Percentiles rank a stretch among this genome's conserved stretches.
Evolutionary conservation across 2,329 filamentous ascomycete genomes (phyloP).

Genomic region (Leptodontidium sp.): DNA sequence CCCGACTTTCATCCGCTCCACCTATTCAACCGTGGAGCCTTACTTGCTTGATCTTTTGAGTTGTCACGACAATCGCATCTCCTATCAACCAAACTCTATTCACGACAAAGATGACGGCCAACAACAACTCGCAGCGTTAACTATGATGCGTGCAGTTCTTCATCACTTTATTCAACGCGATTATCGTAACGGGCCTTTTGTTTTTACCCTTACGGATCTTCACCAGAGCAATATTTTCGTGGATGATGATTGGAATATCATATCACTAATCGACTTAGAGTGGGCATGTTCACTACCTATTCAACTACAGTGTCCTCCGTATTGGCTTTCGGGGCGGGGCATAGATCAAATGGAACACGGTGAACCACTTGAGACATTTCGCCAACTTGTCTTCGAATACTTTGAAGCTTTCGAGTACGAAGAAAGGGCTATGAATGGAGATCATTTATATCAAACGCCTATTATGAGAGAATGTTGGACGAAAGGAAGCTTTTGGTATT

Average conservation of each 20-base stretch:
- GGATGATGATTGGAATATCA: slow-evolving; percentile 2
- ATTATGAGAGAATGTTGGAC: slow-evolving; percentile 7
- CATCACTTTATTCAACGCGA: slow-evolving; percentile 4
- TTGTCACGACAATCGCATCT: slow-evolving; percentile 43
- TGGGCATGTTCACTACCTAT: slow-evolving; percentile 4
- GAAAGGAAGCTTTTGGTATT: slow-evolving; percentile 4
- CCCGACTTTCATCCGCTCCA: slow-evolving; percentile 39
- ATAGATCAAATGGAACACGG: slow-evolving; percentile 10
- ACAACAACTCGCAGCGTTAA: slow-evolving; percentile 3
- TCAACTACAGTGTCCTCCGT: not conserved
- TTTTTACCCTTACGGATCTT: slow-evolving; percentile 9
- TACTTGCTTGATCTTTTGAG: slow-evolving; percentile 43
- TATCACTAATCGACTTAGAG: slow-evolving; percentile 5
- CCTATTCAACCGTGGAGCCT: slow-evolving; percentile 41
- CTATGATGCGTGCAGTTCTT: slow-evolving; percentile 8
- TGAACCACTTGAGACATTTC: not conserved
- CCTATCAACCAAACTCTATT: slow-evolving; percentile 43
- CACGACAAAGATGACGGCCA: slow-evolving; percentile 20
- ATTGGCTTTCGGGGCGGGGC: slow-evolving; percentile 1
- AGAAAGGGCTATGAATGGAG: slow-evolving; percentile 8
- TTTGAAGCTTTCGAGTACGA: slow-evolving; percentile 3
- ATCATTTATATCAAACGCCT: not conserved
- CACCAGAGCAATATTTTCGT: slow-evolving; percentile 15
- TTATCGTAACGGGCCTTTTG: not conserved
- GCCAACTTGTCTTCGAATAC: not conserved